Evolutionary conservation across 179 eudicot species (phyloP).

Genomic region (Pouteria campechiana): DNA sequence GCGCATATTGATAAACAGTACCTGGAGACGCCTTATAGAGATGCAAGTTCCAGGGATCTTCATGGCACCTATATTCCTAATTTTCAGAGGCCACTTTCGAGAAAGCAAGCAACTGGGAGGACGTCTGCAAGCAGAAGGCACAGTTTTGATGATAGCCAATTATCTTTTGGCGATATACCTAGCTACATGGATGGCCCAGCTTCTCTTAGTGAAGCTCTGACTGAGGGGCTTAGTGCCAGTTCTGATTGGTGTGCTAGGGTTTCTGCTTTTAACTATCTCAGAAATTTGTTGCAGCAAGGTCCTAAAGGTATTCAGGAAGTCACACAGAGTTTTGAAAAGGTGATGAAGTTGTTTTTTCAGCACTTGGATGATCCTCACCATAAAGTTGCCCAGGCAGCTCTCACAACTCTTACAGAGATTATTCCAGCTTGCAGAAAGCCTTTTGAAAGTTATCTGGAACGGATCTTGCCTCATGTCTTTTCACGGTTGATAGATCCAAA

Average conservation of each 20-base stretch:
- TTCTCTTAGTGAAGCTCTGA: slow-evolving; percentile 83
- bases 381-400: slow-evolving; percentile 99
- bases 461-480: slow-evolving; percentile 91
- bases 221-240: slow-evolving; percentile 78
- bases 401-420: slow-evolving; percentile 85
- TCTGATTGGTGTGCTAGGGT: slow-evolving; percentile 98
- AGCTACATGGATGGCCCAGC: slow-evolving; percentile 68
- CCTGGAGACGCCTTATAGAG: slow-evolving; percentile 57
- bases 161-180: slow-evolving; percentile 58
- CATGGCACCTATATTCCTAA: slow-evolving; percentile 60
- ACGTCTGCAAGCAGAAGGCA: slow-evolving; percentile 67
- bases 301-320: slow-evolving; percentile 85
- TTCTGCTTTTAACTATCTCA: slow-evolving; percentile 88
- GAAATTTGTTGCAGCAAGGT: slow-evolving; percentile 75
- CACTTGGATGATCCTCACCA: slow-evolving; percentile 99
- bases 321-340: slow-evolving; percentile 89
- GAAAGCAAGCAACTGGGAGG: slow-evolving; percentile 74
- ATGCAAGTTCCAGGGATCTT: slow-evolving; percentile 51
- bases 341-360: slow-evolving; percentile 92
- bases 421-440: slow-evolving; percentile 90
- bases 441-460: slow-evolving; percentile 94
- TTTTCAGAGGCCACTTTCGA: slow-evolving; percentile 82
- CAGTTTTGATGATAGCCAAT: slow-evolving; percentile 89
- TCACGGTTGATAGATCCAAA: slow-evolving; percentile 91
- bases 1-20: slow-evolving; percentile 64